Percentiles rank a stretch among this genome's conserved stretches.
These are phyloP conservation scores for Draba incana DNA, from an alignment of 345 rosid genomes.

Conservation along the genomic window DNA sequence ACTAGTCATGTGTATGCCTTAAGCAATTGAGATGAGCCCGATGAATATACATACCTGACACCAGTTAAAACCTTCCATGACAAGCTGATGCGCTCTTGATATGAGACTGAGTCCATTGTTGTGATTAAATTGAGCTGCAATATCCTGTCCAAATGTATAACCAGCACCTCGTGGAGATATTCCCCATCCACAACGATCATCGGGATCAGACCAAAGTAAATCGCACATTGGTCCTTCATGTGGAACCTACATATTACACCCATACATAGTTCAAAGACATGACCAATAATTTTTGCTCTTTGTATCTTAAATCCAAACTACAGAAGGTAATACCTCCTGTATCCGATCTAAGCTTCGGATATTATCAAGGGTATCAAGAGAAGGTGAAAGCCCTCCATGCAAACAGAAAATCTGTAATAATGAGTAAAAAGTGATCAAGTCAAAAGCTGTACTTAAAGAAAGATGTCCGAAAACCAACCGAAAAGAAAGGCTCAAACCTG, in stretches of 20 bases:
- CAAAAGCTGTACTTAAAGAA: background rate
- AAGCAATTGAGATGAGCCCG: conserved; percentile 14
- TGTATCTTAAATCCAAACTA: background rate
- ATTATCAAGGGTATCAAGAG: conserved; percentile 82
- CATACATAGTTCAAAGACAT: conserved; percentile 23
- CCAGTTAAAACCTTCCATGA: conserved; percentile 93
- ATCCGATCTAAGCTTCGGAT: conserved; percentile 84
- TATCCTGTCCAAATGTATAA: conserved; percentile 60
- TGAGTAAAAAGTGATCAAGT: background rate
- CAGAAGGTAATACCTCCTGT: conserved; percentile 61
- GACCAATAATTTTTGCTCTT: conserved; percentile 6
- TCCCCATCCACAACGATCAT: conserved; percentile 52
- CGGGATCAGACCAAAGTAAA: conserved; percentile 73
- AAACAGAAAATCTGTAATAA: conserved; percentile 65
- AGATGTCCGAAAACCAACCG: background rate
- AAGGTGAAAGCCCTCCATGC: conserved; percentile 92
- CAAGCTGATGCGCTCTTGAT: conserved; percentile 89
- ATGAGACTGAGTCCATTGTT: conserved; percentile 76
- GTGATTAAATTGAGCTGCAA: conserved; percentile 72
- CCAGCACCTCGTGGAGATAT: conserved; percentile 52
- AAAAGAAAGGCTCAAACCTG: conserved; percentile 56
- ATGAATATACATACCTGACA: conserved; percentile 57
- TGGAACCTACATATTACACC: conserved; percentile 60
- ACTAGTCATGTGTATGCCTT: too few species aligned
- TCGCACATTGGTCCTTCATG: conserved; percentile 92